Evolutionary conservation across 148 eudicot genomes (phyloP).

Genomic region (Chenopodium berlandieri): DNA sequence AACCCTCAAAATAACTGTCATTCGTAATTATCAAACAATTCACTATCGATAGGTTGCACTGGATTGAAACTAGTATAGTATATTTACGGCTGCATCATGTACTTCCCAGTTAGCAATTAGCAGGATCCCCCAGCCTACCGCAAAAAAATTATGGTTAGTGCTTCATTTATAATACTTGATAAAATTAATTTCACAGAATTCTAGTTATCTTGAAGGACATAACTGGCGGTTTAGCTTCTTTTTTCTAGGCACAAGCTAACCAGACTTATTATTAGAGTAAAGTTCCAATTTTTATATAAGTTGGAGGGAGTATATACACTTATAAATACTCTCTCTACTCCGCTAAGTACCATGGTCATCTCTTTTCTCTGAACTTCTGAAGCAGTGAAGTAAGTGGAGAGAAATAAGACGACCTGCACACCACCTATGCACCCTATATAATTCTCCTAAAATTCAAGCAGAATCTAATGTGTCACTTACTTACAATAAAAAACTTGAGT

Average conservation of each 20-base stretch:
- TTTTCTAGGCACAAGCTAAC: not conserved
- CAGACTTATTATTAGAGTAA: not conserved
- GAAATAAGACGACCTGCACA: no score
- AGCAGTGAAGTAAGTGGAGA: not conserved
- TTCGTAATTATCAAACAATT: not conserved
- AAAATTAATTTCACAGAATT: not conserved
- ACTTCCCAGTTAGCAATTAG: not conserved
- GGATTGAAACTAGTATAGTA: not conserved
- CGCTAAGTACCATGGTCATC: not conserved
- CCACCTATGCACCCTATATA: no score
- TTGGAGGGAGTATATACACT: not conserved
- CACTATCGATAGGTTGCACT: no score
- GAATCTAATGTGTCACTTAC: no score
- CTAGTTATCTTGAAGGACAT: not conserved
- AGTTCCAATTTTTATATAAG: not conserved
- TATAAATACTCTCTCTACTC: not conserved
- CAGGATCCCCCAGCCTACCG: not conserved
- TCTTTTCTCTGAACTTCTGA: not conserved
- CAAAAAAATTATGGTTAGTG: slow-evolving; percentile 1
- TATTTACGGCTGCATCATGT: not conserved
- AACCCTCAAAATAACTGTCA: no score
- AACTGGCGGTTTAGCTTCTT: not conserved
- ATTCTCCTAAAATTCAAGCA: no score
- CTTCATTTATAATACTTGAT: not conserved
- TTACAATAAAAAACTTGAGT: no score